Evolutionary conservation across 805 yeast genomes (phyloP), one percentile per base, ranked within the genome.

Genomic region (Metschnikowia sp.): DNA sequence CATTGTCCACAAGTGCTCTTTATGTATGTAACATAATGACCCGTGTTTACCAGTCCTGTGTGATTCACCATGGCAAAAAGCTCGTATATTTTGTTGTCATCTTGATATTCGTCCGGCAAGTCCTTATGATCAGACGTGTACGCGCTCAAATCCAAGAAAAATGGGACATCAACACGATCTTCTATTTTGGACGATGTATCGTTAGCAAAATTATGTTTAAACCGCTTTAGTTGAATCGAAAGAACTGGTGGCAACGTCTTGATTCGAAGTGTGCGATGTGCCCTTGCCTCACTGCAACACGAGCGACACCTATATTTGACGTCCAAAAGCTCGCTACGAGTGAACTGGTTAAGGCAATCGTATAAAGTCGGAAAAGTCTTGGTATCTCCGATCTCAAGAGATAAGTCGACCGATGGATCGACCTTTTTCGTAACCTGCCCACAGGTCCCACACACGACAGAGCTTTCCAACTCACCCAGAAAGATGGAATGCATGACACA

Each of bases 41-140:
- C 99, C 2, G 97, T 94, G 62, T 89, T 89, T 7, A 92, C 94
- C 15, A 92, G 83, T 1, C 99, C 99, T 32, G 82, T 83, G 64
- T 94, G 99, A 57, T 89, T 82, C 9, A 94, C 85, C 31, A 91
- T 80, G 2, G 92, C 96, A 66, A 83, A 89, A 36, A 94, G 74
- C 65, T 92, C 97, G 65, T 86, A 92, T 2, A 81, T 66, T 44
- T 74, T 66, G 30, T 75, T 56, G 10, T 55, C 57, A 31, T 60
- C 68, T 15, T 67, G 59, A 40, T 47, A 40, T 45, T 50, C 33
- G 15, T 39, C 50, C n/a, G 47, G 30, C 2, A 42, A 43, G 2
- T 44, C 46, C 4, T 35, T 45, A 36, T 42, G 41, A 36, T 55
- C 60, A 10, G 60, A 48, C 18, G 63, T 70, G 61, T 86, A 92